Conservation (phyloP, 2,329 filamentous ascomycete genomes). For the Aschersonia sp. region DNA sequence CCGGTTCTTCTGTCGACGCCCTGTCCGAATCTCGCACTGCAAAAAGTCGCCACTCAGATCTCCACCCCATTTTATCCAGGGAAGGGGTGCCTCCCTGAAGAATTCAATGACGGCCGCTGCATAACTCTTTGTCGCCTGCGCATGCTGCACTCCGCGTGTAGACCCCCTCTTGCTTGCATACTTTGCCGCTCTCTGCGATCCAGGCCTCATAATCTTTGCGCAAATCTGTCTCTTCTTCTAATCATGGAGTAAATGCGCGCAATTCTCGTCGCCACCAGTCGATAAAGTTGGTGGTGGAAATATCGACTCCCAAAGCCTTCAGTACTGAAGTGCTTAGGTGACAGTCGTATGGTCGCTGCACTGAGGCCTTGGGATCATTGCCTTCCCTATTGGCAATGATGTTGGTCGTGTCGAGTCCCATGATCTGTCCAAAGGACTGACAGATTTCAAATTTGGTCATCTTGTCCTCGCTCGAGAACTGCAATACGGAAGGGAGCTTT, state of each 20-base stretch:
- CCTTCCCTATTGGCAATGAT: slow-evolving; percentile 59
- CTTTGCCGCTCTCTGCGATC: too few relatives aligned
- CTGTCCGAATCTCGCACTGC: too few relatives aligned
- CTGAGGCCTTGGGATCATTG: slow-evolving; percentile 55
- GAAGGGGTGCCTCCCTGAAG: too few relatives aligned
- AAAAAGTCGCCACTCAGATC: too few relatives aligned
- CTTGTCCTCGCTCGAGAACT: slow-evolving; percentile 76
- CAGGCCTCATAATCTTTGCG: too few relatives aligned
- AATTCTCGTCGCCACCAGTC: slow-evolving; percentile 66
- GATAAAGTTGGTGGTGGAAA: slow-evolving; percentile 59
- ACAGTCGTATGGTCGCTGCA: slow-evolving; percentile 75
- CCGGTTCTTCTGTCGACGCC: too few relatives aligned
- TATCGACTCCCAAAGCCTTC: slow-evolving; percentile 58
- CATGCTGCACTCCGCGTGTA: too few relatives aligned
- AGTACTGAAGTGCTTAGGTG: slow-evolving; percentile 68
- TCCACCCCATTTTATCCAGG: too few relatives aligned
- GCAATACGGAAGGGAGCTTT: slow-evolving; percentile 54
- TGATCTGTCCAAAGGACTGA: slow-evolving; percentile 60
- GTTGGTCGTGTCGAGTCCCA: slow-evolving; percentile 55
- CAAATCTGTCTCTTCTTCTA: neutral
- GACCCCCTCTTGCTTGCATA: too few relatives aligned
- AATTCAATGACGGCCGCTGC: too few relatives aligned
- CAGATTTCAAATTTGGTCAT: slow-evolving; percentile 89
- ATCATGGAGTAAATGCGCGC: slow-evolving; percentile 28
- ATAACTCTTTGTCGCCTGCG: too few relatives aligned